Base-by-base conservation (phyloP, 371 early-diverging fungal genomes). In the Mucor ambiguus region DNA sequence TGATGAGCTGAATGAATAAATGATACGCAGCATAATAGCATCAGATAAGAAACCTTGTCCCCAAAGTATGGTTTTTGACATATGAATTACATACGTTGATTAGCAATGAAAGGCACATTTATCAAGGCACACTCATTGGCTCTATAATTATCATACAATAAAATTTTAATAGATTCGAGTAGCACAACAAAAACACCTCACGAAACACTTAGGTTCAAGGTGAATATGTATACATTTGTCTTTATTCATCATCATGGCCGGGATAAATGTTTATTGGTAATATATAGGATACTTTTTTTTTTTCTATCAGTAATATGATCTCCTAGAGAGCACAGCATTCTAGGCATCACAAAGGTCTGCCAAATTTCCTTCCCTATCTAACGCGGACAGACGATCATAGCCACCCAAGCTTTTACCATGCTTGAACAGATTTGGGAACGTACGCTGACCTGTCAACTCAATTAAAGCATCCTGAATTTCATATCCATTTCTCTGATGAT, bases 381-480 rank as follows among this genome's bases (percentile, higher is more conserved):
- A 56, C 22, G 35, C 68, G 1, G 73, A 69, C 18, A 85, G 26
- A 28, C 71, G 72, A 61, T 82, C 79, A 20, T 71, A 77, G 10
- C 85, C 85, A 35, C 85, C 85, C 33, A 83, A 65, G n/a, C 75
- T 75, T 52, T 63, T 60, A 14, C 83, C 80, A 64, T 71, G 41
- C 4, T 80, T 62, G 59, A 83, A 85, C 0, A 83, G 6, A 52
- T 83, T 79, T 7, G 85, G 85, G 59, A 83, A 81, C 20, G 85
- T 85, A 20, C 38, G 43, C 54, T 67, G 72, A 20, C 74, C 75
- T n/a, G 83, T 72, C 9, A 75, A 28, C 20, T 73, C 60, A 29
- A 44, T 63, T 12, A 85, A 58, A 11, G 78, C 72, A 32, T 59
- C 43, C 56, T 81, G 74, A n/a, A 83, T 70, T 28, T 66, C 67